Percentiles rank a stretch among this genome's conserved stretches.
Conservation (phyloP, 169 alveolate genomes). For the Babesia bigemina region DNA sequence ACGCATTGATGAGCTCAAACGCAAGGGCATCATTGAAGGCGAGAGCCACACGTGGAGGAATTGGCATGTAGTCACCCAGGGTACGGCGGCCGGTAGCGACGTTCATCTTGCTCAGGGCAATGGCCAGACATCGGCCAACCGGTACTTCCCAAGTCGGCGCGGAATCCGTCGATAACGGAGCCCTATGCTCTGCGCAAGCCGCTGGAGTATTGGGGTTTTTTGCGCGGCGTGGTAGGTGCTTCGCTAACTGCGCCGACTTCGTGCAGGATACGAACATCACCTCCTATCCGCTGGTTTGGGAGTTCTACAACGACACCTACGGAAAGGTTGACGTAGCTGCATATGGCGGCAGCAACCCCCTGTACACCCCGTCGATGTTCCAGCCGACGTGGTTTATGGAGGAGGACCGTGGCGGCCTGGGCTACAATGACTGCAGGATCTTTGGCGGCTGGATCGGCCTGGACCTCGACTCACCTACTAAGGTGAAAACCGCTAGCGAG, state of each 20-base stretch:
- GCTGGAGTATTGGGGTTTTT: conserved; percentile 78
- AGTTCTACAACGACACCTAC: conserved; percentile 47
- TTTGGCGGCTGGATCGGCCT: conserved; percentile 75
- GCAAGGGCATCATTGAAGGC: conserved; percentile 75
- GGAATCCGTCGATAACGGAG: conserved; percentile 32
- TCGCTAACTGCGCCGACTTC: conserved; percentile 26
- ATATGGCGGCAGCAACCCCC: conserved; percentile 66
- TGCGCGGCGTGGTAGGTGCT: conserved; percentile 71
- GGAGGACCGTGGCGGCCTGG: conserved; percentile 71
- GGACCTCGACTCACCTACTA: conserved; percentile 58
- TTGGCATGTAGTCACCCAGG: conserved; percentile 75
- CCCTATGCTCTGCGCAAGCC: conserved; percentile 75
- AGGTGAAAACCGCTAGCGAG: conserved; percentile 54
- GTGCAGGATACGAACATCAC: conserved; percentile 64
- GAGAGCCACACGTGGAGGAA: conserved; percentile 75
- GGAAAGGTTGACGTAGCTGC: conserved; percentile 31
- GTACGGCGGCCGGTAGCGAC: conserved; percentile 36
- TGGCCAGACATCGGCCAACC: conserved; percentile 63
- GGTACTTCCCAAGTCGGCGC: conserved; percentile 66
- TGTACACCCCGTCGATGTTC: conserved; percentile 66
- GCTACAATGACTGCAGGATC: conserved; percentile 70
- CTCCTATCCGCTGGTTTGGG: conserved; percentile 64
- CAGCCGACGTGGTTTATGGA: conserved; percentile 69
- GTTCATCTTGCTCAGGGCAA: conserved; percentile 34
- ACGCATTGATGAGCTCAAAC: conserved; percentile 44